A percentile compares a stretch with the other conserved stretches of the same genome.
Conservation (phyloP, 2,329 filamentous ascomycete species). For the Apiospora phragmitis region DNA sequence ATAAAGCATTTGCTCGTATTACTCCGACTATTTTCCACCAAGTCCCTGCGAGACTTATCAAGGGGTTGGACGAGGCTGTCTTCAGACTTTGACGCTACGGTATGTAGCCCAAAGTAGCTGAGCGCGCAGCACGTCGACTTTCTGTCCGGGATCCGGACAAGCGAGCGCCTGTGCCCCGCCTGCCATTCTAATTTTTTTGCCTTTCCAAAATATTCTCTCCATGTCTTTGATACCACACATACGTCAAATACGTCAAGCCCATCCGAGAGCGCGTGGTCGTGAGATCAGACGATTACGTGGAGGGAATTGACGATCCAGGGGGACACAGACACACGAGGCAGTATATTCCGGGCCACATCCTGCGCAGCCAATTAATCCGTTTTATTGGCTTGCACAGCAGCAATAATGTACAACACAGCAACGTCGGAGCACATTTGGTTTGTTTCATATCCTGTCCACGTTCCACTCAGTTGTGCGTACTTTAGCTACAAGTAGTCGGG, state of each 20-base stretch:
- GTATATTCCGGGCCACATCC: not conserved
- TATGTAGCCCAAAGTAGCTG: not conserved
- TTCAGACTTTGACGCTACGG: not conserved
- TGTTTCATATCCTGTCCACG: not conserved
- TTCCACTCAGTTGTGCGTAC: not conserved
- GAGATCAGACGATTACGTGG: not conserved
- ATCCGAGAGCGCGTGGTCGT: not conserved
- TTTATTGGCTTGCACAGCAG: not conserved
- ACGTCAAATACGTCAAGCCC: not conserved
- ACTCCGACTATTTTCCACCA: not conserved
- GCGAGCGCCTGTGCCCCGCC: not conserved
- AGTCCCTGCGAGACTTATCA: not conserved
- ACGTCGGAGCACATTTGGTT: not conserved
- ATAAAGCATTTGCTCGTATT: not conserved
- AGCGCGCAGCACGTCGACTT: not conserved
- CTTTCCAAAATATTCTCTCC: not conserved
- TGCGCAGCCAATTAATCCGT: constrained; percentile 28
- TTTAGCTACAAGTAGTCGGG: not conserved
- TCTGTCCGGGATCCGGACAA: not conserved
- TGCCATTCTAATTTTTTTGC: not conserved
- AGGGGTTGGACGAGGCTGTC: not conserved
- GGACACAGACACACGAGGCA: not conserved
- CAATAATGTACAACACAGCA: too few relatives aligned
- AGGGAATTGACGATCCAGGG: not conserved
- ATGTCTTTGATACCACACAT: not conserved